Base-by-base conservation (phyloP, 2,329 filamentous ascomycete species). In the Helicocarpus griseus region DNA sequence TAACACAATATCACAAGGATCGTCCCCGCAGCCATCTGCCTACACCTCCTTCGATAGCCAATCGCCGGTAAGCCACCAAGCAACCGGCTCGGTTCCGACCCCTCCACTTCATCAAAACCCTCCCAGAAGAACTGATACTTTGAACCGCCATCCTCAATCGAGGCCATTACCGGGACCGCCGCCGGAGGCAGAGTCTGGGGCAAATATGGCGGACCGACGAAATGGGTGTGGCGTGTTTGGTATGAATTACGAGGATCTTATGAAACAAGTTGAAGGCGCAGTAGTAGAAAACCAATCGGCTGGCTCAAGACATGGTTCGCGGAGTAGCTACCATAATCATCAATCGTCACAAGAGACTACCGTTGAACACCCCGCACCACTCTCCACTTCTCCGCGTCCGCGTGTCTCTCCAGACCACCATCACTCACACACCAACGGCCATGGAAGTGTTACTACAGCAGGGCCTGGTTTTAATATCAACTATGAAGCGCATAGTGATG, bases 141-240 rank as follows among this genome's bases (percentile, higher is more conserved):
- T 77, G 6, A 76, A 73, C 21, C 74, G 78, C 50, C 79, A 83
- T 63, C 79, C 77, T 6, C 75, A 78, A 45, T 65, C 77, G 7
- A 71, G 81, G 22, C 80, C 81, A 31, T 69, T 82, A n/a, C 81
- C 80, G 2, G 78, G 78, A 0, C 75, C 77, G 8, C 79, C 79
- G 1, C 60, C 70, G 36, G 76, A 77, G 28, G 69, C 69, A 2
- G 73, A 75, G 21, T 60, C 52, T 31, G 61, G 60, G 50, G 56
- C 54, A 47, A 58, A 62, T 49, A 40, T 21, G 40, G 41, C 54
- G 6, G 63, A 60, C 48, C 59, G 61, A 7, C 46, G 53, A 22
- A 57, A 55, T 44, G 56, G 57, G 58, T 61, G 61, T 11, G 61
- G 63, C 51, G 65, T 67, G 26, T 68, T 70, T 38, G 67, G 69